These are phyloP conservation scores for Fusarium stilboides DNA, from an alignment of 2,329 filamentous ascomycete species.

Conservation along the genomic window DNA sequence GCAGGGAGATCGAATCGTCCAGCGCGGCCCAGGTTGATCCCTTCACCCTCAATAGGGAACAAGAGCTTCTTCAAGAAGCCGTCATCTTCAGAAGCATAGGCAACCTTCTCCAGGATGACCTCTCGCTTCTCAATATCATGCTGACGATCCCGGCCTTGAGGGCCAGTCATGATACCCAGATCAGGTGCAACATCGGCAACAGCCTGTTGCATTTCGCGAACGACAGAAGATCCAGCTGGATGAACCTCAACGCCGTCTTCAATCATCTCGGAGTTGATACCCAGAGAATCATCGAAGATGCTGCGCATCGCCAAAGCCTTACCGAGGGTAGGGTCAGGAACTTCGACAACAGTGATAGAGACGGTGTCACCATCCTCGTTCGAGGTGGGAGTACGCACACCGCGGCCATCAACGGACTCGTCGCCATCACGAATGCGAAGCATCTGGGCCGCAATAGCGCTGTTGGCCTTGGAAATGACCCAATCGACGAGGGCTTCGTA, in stretches of 20 bases:
- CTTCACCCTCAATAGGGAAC: constrained; percentile 82
- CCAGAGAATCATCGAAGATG: constrained; percentile 91
- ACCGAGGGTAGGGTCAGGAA: constrained; percentile 83
- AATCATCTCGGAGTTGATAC: constrained; percentile 98
- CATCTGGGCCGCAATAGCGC: constrained; percentile 84
- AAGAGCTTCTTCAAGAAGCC: constrained; percentile 87
- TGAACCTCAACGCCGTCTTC: constrained; percentile 89
- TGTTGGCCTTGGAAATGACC: constrained; percentile 91
- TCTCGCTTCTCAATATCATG: constrained; percentile 86
- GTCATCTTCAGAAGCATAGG: constrained; percentile 83
- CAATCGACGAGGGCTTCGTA: constrained; percentile 97
- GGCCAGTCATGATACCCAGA: constrained; percentile 79
- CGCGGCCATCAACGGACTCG: constrained; percentile 76
- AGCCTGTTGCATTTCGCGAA: constrained; percentile 89
- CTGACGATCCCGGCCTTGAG: constrained; percentile 79
- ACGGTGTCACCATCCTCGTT: constrained; percentile 87
- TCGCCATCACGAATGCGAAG: constrained; percentile 75
- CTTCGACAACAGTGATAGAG: constrained; percentile 88
- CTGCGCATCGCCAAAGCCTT: constrained; percentile 92
- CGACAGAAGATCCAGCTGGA: constrained; percentile 82
- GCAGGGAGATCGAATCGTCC: constrained; percentile 84
- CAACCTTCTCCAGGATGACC: constrained; percentile 87
- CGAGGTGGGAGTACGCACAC: constrained; percentile 74
- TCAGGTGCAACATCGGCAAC: constrained; percentile 83
- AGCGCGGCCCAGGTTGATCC: constrained; percentile 83